Evolutionary conservation across 1,284 basidiomycete genomes (phyloP), one percentile per base, ranked within the genome.

Genomic region (Schizophyllum amplum): DNA sequence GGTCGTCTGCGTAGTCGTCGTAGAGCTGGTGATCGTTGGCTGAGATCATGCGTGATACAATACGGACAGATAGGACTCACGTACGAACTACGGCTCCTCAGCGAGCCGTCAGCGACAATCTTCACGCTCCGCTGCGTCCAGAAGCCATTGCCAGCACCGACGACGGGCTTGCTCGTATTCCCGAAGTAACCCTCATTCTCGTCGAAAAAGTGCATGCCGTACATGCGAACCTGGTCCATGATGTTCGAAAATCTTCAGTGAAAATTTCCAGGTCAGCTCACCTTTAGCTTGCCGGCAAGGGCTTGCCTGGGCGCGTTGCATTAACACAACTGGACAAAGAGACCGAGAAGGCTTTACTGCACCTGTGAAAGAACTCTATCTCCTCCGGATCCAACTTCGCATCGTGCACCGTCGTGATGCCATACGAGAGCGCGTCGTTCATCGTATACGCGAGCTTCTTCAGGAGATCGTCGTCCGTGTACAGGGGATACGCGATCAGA

Each of bases 61-160:
- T 49, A 52, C 47, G n/a, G n/a, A n/a, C n/a, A n/a, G n/a, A n/a
- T 13, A 5, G 5, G n/a, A 49, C 82, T 71, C 73, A 96, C 86
- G 48, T 93, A 93, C 24, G 93, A 91, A 24, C 93, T 92, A 64
- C 92, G 89, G 13, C 88, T 89, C 25, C 94, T 83, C 17, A 97
- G 73, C 27, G 94, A 94, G 59, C 91, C 90, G 69, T 93, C 91
- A 17, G 87, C 88, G 69, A 96, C 94, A 9, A 97, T 85, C 71
- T 97, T 98, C 62, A 96, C 86, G 58, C 90, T 89, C 24, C 90
- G 83, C 20, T n/a, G 87, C 79, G 24, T 77, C 86, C 21, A 94
- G 75, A 49, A 78, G 33, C 79, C 81, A 65, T 85, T 79, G 1
- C 76, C 81, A 26, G 74, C 74, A 48, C 76, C 76, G 54, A 86